These are phyloP conservation scores for Entophlyctis luteolus DNA, from an alignment of 192 early-diverging fungal species.

Conservation along the genomic window DNA sequence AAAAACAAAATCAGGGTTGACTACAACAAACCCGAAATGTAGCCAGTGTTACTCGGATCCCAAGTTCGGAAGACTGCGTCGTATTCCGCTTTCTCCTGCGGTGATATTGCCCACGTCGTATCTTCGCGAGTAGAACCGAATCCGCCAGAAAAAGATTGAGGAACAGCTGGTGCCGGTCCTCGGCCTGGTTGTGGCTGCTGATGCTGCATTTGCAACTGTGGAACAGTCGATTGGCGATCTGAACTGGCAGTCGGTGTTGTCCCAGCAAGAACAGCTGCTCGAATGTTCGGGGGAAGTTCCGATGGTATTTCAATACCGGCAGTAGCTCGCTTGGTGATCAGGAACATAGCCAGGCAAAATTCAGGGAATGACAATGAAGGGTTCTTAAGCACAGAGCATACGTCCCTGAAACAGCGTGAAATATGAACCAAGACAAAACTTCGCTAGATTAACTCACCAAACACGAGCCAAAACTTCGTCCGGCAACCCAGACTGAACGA, in stretches of 20 bases:
- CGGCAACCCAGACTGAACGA: slow-evolving; percentile 32
- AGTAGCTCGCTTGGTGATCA: slow-evolving; percentile 33
- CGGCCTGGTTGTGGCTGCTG: not conserved
- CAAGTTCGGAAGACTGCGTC: slow-evolving; percentile 71
- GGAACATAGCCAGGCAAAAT: slow-evolving; percentile 48
- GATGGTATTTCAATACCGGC: slow-evolving; percentile 36
- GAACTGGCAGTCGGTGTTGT: not conserved
- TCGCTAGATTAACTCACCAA: slow-evolving; percentile 17
- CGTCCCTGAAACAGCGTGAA: slow-evolving; percentile 23
- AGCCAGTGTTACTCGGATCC: slow-evolving; percentile 65
- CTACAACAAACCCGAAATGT: slow-evolving; percentile 50
- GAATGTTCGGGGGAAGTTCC: slow-evolving; percentile 37
- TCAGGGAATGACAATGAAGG: slow-evolving; percentile 45
- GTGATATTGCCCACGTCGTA: slow-evolving; percentile 40
- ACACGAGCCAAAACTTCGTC: slow-evolving; percentile 26
- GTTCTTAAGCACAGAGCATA: slow-evolving; percentile 33
- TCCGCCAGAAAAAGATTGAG: not conserved
- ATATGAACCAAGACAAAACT: not conserved
- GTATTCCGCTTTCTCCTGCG: slow-evolving; percentile 44
- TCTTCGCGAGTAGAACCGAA: not conserved
- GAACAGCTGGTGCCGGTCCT: not conserved
- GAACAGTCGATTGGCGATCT: not conserved
- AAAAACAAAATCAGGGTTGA: not conserved
- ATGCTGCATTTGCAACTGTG: not conserved
- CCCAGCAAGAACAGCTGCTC: slow-evolving; percentile 34